Base-by-base conservation (phyloP, 2,329 filamentous ascomycete genomes). In the Sporothrix inflata region DNA sequence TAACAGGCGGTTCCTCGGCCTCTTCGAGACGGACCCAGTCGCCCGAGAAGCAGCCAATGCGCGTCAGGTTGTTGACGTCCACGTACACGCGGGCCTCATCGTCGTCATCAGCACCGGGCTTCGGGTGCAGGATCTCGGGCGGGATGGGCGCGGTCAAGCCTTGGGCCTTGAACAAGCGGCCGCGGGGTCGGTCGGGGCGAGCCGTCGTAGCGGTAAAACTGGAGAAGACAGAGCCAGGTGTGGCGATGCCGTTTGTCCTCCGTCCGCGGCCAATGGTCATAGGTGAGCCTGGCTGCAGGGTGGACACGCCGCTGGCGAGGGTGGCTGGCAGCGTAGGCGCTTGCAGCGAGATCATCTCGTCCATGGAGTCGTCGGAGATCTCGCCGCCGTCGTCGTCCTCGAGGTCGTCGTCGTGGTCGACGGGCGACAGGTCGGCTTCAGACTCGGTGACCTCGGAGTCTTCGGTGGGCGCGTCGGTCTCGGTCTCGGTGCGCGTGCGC, bases 1-100 rank as follows among this genome's bases (percentile, higher is more conserved):
- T 91, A 19, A 85, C 83, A 27, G 88, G 91, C 73, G 93, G 92
- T 78, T 94, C 93, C 75, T 92, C 87, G 0, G 92, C 88, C 6
- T 89, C 86, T 81, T 97, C 94, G 12, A 98, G 85, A 27, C 92
- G 90, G 12, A 97, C 94, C 96, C 96, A 99, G 79, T 99, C 96
- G 40, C 96, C 96, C 0, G 95, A 98, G 79, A 99, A 99, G 80
- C 95, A 98, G 19, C 95, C 94, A 70, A 99, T 91, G 76, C 94
- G 94, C 16, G 93, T 91, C 24, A 99, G 82, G 1, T 93, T 93
- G 72, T 89, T 91, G 8, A 97, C 91, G 77, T 98, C 94, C 5
- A 99, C 94, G 78, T 95, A 99, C 1, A 98, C 88, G 65, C 96
- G 90, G 1, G 93, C 91, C 76, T 97, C 92, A 75, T 97, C 94